phyloP scores from a whole-genome alignment of 2,329 filamentous ascomycete species.

The Fusarium abutilonis region DNA sequence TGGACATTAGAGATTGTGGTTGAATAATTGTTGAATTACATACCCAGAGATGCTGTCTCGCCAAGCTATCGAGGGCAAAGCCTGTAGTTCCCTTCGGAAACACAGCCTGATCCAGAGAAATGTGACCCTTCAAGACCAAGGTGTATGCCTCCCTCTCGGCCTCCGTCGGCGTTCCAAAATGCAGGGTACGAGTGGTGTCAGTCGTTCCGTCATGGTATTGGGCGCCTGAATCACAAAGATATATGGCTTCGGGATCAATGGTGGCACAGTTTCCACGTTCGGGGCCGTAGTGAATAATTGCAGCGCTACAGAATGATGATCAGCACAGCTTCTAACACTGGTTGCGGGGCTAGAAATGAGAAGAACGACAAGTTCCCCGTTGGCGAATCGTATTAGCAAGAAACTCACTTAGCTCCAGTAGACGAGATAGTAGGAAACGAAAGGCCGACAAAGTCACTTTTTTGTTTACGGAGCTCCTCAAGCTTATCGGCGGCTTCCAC shows the following conservation, averaged over 20 bases:
- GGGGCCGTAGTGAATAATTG: conserved; percentile 95
- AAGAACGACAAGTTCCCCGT: not conserved
- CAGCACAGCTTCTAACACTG: not conserved
- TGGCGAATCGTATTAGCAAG: not conserved
- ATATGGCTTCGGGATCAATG: conserved; percentile 86
- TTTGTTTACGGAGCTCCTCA: conserved; percentile 74
- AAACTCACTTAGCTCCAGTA: conserved; percentile 76
- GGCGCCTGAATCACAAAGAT: conserved; percentile 97
- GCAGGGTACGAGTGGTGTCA: conserved; percentile 91
- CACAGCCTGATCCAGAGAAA: conserved; percentile 83
- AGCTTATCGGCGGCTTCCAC: conserved; percentile 92
- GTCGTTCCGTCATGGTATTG: conserved; percentile 97
- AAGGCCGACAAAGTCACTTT: conserved; percentile 83
- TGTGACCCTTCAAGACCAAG: conserved; percentile 92
- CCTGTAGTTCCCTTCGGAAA: conserved; percentile 97
- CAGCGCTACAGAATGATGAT: conserved; percentile 68
- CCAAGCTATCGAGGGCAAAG: conserved; percentile 87
- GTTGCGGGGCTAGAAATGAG: not conserved
- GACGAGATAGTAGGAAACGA: conserved; percentile 98
- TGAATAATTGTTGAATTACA: conserved; percentile 35
- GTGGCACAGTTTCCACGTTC: conserved; percentile 82
- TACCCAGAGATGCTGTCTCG: conserved; percentile 92
- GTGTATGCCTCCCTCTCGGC: conserved; percentile 92
- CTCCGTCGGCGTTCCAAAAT: conserved; percentile 85
- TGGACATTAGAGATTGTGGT: conserved; percentile 29